phyloP scores from a whole-genome alignment of 75 land plant genomes.

The Ceratopteris richardii region DNA sequence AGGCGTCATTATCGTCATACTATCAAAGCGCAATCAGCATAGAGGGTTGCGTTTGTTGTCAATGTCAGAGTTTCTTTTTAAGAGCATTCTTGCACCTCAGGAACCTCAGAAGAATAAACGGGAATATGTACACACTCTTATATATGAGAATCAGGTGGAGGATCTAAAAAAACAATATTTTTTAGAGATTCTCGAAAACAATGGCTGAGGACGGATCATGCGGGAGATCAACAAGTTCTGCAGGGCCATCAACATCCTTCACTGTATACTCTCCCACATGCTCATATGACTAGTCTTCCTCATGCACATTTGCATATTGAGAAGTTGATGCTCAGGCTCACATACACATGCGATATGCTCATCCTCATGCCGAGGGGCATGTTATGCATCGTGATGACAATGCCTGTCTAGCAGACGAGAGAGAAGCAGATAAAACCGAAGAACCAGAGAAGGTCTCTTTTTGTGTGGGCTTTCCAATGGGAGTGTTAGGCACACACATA shows the following conservation, averaged over 20 bases:
- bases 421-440: slow-evolving; percentile 31
- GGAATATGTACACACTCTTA: neutral
- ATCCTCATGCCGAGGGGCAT: slow-evolving; percentile 14
- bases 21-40: neutral
- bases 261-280: slow-evolving; percentile 13
- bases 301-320: slow-evolving; percentile 13
- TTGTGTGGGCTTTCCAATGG: slow-evolving; percentile 19
- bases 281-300: slow-evolving; percentile 7
- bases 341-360: slow-evolving; percentile 12
- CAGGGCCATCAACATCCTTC: slow-evolving; percentile 14
- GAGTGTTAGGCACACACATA: slow-evolving; percentile 26
- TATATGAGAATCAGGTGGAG: neutral
- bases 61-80: neutral
- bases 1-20: neutral
- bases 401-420: slow-evolving; percentile 19
- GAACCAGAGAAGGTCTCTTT: slow-evolving; percentile 37
- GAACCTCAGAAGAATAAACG: neutral
- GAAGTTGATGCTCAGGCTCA: slow-evolving; percentile 9
- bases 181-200: neutral
- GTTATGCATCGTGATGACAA: slow-evolving; percentile 19
- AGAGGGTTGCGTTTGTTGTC: neutral
- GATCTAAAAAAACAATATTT: no score
- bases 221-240: slow-evolving; percentile 13
- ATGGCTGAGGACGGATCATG: slow-evolving; percentile 24
- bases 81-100: neutral